phyloP scores from a whole-genome alignment of 306 rosid species.

The Alnus glutinosa region DNA sequence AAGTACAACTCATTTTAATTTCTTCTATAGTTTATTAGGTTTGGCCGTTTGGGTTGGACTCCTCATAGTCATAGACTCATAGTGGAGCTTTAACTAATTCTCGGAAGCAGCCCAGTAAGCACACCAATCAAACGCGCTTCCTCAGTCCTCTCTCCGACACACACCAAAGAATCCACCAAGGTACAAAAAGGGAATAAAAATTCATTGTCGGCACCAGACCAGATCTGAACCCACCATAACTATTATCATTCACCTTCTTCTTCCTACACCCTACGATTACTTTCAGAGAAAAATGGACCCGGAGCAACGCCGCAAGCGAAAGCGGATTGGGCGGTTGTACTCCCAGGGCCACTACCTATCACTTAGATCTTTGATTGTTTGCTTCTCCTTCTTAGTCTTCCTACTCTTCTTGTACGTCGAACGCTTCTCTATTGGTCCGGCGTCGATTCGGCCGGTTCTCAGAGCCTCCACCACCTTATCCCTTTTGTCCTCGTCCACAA shows the following conservation, averaged over 20 bases:
- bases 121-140: neutral
- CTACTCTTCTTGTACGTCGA: conserved; percentile 51
- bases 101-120: no score
- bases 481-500: conserved; percentile 53
- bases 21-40: no score
- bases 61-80: neutral
- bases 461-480: conserved; percentile 52
- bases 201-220: neutral
- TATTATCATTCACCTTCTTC: neutral
- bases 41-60: neutral
- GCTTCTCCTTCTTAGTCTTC: conserved; percentile 55
- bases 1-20: neutral
- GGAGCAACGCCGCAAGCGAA: conserved; percentile 68
- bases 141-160: neutral
- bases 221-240: neutral
- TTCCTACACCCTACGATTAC: neutral
- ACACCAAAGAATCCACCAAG: neutral
- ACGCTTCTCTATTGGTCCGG: conserved; percentile 36
- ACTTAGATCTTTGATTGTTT: conserved; percentile 57
- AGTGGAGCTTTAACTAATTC: no score
- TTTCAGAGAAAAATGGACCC: conserved; percentile 50
- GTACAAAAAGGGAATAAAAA: neutral
- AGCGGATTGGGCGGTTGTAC: conserved; percentile 43
- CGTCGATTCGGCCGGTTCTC: conserved; percentile 52
- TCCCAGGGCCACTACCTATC: conserved; percentile 29